Base-by-base conservation (phyloP, 352 stramenopile genomes). In the Phytophthora aleatoria region DNA sequence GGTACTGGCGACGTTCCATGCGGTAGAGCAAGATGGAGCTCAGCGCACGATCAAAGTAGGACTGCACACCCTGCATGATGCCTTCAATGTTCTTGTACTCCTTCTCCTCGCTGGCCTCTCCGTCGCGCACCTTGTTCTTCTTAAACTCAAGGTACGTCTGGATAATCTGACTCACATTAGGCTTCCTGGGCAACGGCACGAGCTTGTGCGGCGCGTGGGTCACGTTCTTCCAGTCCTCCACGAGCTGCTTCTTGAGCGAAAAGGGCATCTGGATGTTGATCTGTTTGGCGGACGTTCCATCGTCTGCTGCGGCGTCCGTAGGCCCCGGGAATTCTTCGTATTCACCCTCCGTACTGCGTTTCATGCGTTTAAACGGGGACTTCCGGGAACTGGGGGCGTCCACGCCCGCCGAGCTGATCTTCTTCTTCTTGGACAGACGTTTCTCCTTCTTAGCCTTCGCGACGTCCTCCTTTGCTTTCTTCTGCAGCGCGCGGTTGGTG, bases 201-300 rank as follows among this genome's bases (percentile, higher is more conserved):
- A 97, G 83, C 55, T 88, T 81, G 49, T 85, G 74, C 8, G 85
- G 81, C 39, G 85, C 76, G 24, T 93, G 85, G n/a, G 85, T 93
- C 39, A 94, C 70, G 44, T 90, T 75, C 62, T 94, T 93, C 90
- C 90, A 97, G 83, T 97, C 90, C 59, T 95, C 87, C 6, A 97
- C 88, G 45, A 97, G 83, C 61, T 96, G 87, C 62, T 96, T 96
- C 82, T 97, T 97, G 56, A 97, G 83, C 45, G 87, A 91, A 63
- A 97, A 96, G 4, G 90, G 90, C 80, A 97, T 96, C 44, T 92
- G 80, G 49, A 95, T 79, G 39, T 75, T 77, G 26, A 94, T 62
- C 47, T 85, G 81, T 43, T 89, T 87, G 45, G 57, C 44, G 7
- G 44, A 43, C 9, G 20, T 44, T 3, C 15, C 58, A 0, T 58